Conservation (phyloP, 2,329 filamentous ascomycete species). For the Aspergillus flavus region DNA sequence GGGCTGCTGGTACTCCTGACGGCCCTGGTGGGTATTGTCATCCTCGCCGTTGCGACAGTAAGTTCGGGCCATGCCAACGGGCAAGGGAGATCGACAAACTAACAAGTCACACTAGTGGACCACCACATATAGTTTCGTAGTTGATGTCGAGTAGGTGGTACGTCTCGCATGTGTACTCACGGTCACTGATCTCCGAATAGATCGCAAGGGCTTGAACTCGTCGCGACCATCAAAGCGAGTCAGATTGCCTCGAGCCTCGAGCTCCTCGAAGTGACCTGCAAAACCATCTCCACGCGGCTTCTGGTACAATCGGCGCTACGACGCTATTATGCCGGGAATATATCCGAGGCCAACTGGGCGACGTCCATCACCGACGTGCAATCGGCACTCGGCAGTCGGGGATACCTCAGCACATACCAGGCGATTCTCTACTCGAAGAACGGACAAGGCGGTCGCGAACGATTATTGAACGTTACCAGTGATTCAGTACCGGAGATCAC, state of each 20-base stretch:
- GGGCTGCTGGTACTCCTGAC: slow-evolving; percentile 75
- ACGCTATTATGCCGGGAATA: slow-evolving; percentile 57
- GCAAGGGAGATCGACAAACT: not conserved
- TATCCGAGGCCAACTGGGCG: slow-evolving; percentile 61
- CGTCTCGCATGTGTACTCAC: not conserved
- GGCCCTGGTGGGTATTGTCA: slow-evolving; percentile 72
- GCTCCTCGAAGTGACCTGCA: slow-evolving; percentile 74
- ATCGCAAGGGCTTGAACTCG: slow-evolving; percentile 68
- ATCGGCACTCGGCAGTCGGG: slow-evolving; percentile 66
- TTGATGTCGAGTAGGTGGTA: slow-evolving; percentile 52
- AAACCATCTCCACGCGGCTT: slow-evolving; percentile 68
- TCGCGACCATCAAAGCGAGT: slow-evolving; percentile 83
- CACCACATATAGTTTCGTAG: slow-evolving; percentile 64
- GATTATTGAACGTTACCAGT: slow-evolving; percentile 67
- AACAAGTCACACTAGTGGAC: slow-evolving; percentile 48
- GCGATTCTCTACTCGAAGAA: slow-evolving; percentile 73
- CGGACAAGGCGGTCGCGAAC: slow-evolving; percentile 56
- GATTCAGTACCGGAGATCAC: slow-evolving; percentile 45
- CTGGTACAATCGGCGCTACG: slow-evolving; percentile 55
- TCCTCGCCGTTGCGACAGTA: slow-evolving; percentile 70
- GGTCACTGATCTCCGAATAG: slow-evolving; percentile 28
- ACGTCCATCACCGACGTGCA: slow-evolving; percentile 65
- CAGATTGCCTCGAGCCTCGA: slow-evolving; percentile 78
- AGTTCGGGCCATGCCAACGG: slow-evolving; percentile 10
- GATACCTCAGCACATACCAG: slow-evolving; percentile 63